A percentile compares a stretch with the other conserved stretches of the same genome.
phyloP scores from a whole-genome alignment of 257 asterid genomes.

The Solanum clarkiae region DNA sequence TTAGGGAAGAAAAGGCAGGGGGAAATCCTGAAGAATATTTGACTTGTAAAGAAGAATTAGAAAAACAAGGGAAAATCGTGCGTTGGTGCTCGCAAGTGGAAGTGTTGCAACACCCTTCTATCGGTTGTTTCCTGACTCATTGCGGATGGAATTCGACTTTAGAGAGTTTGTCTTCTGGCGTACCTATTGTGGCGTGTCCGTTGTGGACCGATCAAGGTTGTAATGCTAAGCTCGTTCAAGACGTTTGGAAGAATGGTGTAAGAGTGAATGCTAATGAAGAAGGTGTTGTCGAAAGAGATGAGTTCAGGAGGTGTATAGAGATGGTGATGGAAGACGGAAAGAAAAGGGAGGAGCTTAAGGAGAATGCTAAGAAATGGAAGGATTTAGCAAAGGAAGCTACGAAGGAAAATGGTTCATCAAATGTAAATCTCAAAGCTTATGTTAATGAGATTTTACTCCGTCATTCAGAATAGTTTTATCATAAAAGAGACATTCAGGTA shows the following conservation, averaged over 20 bases:
- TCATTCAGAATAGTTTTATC: neutral
- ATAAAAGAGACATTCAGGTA: too few relatives aligned
- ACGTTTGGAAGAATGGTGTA: slow-evolving; percentile 33
- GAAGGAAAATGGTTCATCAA: slow-evolving; percentile 24
- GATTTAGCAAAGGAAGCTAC: slow-evolving; percentile 27
- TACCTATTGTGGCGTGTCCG: slow-evolving; percentile 29
- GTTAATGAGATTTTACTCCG: slow-evolving; percentile 1
- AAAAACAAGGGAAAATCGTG: slow-evolving; percentile 9
- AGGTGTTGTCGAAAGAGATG: slow-evolving; percentile 15
- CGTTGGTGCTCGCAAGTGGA: slow-evolving; percentile 20
- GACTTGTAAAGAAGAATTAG: slow-evolving; percentile 4
- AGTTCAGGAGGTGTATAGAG: slow-evolving; percentile 22
- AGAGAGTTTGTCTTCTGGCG: slow-evolving; percentile 28
- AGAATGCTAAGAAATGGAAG: slow-evolving; percentile 25
- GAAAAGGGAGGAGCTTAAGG: slow-evolving; percentile 14
- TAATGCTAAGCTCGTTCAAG: slow-evolving; percentile 44
- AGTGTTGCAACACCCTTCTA: slow-evolving; percentile 10
- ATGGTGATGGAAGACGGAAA: slow-evolving; percentile 16
- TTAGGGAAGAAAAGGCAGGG: neutral
- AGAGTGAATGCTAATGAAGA: slow-evolving; percentile 7
- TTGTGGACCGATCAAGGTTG: slow-evolving; percentile 41
- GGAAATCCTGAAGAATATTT: neutral
- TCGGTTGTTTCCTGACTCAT: slow-evolving; percentile 20
- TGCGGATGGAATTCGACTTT: slow-evolving; percentile 48
- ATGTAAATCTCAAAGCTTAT: slow-evolving; percentile 19